phyloP scores from a whole-genome alignment of 176 grass and related monocot genomes.

The Melocanna baccifera region DNA sequence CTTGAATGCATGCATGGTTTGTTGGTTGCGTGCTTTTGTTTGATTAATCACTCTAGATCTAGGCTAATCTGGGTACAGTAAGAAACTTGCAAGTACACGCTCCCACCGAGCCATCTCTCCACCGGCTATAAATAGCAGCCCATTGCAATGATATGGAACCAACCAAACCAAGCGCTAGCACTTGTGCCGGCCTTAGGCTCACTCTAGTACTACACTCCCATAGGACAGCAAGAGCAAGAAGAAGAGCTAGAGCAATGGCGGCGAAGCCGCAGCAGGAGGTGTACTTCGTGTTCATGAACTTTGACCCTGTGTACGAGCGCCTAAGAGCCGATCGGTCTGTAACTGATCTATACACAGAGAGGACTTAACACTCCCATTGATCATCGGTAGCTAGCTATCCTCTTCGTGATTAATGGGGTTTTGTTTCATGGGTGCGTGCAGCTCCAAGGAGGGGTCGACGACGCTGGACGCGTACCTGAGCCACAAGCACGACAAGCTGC shows the following conservation, averaged over 20 bases:
- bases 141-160: conserved; percentile 31
- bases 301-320: conserved; percentile 80
- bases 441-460: conserved; percentile 74
- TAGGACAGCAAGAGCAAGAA: background rate
- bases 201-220: background rate
- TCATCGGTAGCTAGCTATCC: background rate
- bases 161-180: background rate
- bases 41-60: conserved; percentile 46
- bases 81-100: conserved; percentile 1
- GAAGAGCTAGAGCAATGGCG: conserved; percentile 45
- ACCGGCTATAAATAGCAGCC: conserved; percentile 44
- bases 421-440: conserved; percentile 19
- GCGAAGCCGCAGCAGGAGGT: conserved; percentile 67
- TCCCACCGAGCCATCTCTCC: background rate
- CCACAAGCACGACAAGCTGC: conserved; percentile 82
- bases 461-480: conserved; percentile 79
- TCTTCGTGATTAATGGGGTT: background rate
- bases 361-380: background rate
- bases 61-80: conserved; percentile 42
- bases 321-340: conserved; percentile 65
- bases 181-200: background rate
- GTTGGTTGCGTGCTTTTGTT: conserved; percentile 13
- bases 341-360: background rate
- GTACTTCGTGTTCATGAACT: conserved; percentile 99
- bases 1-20: conserved; percentile 2